These are phyloP conservation scores for Brasenia schreberi DNA, from an alignment of 164 flowering plant genomes.

Conservation along the genomic window DNA sequence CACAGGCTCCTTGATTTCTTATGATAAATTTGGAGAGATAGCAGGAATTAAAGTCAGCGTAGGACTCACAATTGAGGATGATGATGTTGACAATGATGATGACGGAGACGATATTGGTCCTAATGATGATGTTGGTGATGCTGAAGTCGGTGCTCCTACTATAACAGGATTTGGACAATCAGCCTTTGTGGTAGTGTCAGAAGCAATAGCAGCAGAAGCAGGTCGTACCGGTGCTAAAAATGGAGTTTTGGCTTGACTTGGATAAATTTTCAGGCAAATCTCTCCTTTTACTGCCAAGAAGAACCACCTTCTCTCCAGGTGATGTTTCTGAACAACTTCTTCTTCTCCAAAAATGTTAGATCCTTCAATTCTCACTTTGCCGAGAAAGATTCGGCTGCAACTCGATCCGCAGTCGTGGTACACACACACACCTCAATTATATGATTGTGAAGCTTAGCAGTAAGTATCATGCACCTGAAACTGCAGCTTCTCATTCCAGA, in stretches of 20 bases:
- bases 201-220: not conserved
- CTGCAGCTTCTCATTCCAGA: slow-evolving; percentile 11
- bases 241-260: not conserved
- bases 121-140: not conserved
- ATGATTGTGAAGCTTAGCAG: slow-evolving; percentile 1
- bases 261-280: not conserved
- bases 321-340: not conserved
- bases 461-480: slow-evolving; percentile 7
- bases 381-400: slow-evolving; percentile 7
- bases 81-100: too few relatives aligned
- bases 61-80: not conserved
- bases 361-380: slow-evolving; percentile 10
- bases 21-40: not conserved
- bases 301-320: not conserved
- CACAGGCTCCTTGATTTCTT: slow-evolving; percentile 6
- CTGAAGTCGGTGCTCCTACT: not conserved
- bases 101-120: not conserved
- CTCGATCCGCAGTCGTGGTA: slow-evolving; percentile 8
- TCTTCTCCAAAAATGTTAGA: too few relatives aligned
- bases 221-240: not conserved
- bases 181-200: not conserved
- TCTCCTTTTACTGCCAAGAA: not conserved
- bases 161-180: not conserved
- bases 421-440: slow-evolving; percentile 7
- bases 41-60: not conserved